A percentile compares a stretch with the other conserved stretches of the same genome.
Conservation (phyloP, 192 early-diverging fungal genomes). For the Backusella luteola region DNA sequence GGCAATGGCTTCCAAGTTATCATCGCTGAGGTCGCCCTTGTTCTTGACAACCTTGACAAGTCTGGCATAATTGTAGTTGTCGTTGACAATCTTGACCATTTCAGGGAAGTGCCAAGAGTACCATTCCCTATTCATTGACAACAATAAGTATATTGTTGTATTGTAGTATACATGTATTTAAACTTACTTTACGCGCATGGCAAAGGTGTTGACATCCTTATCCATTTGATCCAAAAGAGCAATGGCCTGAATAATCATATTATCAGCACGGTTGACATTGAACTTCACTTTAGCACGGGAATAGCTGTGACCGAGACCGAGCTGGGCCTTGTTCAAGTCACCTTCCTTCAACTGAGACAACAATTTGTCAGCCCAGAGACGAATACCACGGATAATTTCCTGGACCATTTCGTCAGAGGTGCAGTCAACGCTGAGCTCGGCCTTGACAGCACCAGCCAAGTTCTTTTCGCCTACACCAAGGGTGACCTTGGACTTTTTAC, state of each 20-base stretch:
- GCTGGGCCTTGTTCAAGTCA: slow-evolving; percentile 90
- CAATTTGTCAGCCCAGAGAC: slow-evolving; percentile 87
- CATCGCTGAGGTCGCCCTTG: slow-evolving; percentile 84
- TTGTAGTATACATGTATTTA: neutral
- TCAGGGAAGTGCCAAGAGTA: slow-evolving; percentile 99
- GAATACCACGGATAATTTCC: slow-evolving; percentile 94
- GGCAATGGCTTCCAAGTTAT: slow-evolving; percentile 72
- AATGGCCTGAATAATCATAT: slow-evolving; percentile 95
- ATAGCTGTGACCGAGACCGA: slow-evolving; percentile 97
- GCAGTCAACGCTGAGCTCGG: slow-evolving; percentile 75
- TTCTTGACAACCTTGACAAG: slow-evolving; percentile 90
- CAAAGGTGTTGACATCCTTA: slow-evolving; percentile 98
- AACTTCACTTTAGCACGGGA: slow-evolving; percentile 99
- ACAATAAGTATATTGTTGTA: neutral
- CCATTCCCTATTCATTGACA: slow-evolving; percentile 79
- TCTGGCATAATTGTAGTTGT: slow-evolving; percentile 90
- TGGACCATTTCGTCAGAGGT: slow-evolving; percentile 76
- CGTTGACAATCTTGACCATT: slow-evolving; percentile 92
- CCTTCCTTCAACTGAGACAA: slow-evolving; percentile 88
- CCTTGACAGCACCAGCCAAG: slow-evolving; percentile 77
- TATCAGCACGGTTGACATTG: slow-evolving; percentile 97
- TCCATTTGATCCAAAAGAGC: slow-evolving; percentile 95
- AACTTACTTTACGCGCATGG: slow-evolving; percentile 83
- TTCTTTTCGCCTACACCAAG: slow-evolving; percentile 90
- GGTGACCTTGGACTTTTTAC: slow-evolving; percentile 70